Conservation (phyloP, 2,329 filamentous ascomycete species). For the Pseudogymnoascus verrucosus region DNA sequence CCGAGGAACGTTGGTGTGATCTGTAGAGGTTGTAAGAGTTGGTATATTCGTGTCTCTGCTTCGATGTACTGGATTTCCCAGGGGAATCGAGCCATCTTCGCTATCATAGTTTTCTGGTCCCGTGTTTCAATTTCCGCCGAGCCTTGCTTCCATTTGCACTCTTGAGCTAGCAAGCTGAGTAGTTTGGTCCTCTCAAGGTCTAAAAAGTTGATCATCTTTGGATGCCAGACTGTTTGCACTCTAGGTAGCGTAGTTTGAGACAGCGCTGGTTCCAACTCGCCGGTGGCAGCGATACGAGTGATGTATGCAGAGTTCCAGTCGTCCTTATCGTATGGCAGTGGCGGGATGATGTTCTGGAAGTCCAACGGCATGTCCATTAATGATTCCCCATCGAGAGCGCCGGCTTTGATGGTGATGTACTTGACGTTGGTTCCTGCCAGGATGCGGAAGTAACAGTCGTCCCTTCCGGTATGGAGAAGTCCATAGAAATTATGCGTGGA, state of each 20-base stretch:
- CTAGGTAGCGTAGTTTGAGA: not conserved
- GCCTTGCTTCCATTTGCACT: not conserved
- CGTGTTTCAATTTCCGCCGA: not conserved
- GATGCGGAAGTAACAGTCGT: not conserved
- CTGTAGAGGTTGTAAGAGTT: not conserved
- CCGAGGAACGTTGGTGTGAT: conserved; percentile 31
- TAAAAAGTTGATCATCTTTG: not conserved
- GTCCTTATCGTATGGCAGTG: not conserved
- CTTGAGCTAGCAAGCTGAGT: not conserved
- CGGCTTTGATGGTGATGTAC: not conserved
- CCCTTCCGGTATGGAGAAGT: not conserved
- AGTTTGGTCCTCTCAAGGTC: not conserved
- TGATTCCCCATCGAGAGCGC: not conserved
- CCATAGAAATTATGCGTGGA: not conserved
- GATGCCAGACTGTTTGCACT: not conserved
- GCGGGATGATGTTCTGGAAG: not conserved
- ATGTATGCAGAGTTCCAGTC: not conserved
- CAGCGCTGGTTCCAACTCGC: not conserved
- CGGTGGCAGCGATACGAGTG: not conserved
- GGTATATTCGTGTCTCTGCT: conserved; percentile 18
- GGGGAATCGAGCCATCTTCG: conserved; percentile 20
- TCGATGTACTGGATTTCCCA: conserved; percentile 19
- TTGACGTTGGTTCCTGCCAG: not conserved
- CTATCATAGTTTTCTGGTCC: not conserved
- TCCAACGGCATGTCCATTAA: not conserved